Conservation (phyloP, 228 moss, liverwort and hornwort species). For the Sphagnum magellanicum region DNA sequence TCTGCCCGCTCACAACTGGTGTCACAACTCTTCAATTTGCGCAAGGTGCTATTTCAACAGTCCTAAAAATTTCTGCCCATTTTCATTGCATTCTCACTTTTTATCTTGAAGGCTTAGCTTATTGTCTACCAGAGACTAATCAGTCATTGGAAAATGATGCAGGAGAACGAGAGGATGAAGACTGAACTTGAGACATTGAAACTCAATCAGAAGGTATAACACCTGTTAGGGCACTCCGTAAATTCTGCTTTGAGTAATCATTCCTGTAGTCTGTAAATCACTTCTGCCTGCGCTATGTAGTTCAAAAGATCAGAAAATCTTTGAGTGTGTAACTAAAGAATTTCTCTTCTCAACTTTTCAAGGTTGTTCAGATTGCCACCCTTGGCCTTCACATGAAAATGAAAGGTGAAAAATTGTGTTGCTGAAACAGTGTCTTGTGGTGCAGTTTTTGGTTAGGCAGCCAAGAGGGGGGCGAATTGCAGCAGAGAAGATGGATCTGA, state of each 20-base stretch:
- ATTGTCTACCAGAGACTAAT: neutral
- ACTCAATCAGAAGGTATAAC: conserved; percentile 86
- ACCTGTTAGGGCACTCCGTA: no score
- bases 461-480: conserved; percentile 75
- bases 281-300: no score
- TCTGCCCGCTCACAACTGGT: conserved; percentile 82
- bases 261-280: no score
- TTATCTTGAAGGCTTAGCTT: neutral
- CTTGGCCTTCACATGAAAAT: no score
- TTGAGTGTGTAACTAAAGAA: no score
- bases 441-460: conserved; percentile 80
- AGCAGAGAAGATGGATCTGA: conserved; percentile 82
- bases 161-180: conserved; percentile 79
- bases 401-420: no score
- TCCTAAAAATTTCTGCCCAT: neutral
- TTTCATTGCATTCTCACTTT: neutral
- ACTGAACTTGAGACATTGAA: conserved; percentile 77
- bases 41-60: conserved; percentile 45
- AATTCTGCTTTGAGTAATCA: no score
- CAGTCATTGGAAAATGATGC: neutral
- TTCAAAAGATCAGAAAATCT: no score
- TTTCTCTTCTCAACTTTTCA: no score
- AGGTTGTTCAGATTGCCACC: no score
- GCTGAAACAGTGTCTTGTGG: neutral
- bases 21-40: conserved; percentile 61